Conservation (phyloP, 106 monocot genomes). For the Xerophyta viscosa region DNA sequence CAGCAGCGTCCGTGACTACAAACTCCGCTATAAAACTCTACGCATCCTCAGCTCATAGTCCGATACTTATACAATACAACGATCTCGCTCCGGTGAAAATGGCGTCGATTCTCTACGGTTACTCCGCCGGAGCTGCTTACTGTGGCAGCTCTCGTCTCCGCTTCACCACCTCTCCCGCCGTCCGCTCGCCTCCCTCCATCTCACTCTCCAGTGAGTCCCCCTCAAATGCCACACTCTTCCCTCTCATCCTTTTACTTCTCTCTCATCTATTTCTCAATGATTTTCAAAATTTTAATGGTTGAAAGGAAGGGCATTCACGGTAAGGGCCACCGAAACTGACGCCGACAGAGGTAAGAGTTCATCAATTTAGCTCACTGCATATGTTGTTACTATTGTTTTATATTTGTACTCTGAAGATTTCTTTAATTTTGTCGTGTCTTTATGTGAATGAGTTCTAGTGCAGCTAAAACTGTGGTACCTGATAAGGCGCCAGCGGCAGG, state of each 20-base stretch:
- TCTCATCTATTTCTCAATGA: not conserved
- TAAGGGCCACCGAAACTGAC: constrained; percentile 37
- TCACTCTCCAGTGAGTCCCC: constrained; percentile 16
- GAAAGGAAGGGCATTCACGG: constrained; percentile 22
- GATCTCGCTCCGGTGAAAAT: too few species aligned
- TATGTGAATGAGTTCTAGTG: not conserved
- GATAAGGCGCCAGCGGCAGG: constrained; percentile 37
- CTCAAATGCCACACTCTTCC: too few species aligned
- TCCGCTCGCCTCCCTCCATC: constrained; percentile 4
- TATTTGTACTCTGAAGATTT: not conserved
- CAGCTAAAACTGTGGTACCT: constrained; percentile 27
- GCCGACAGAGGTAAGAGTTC: constrained; percentile 45
- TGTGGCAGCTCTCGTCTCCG: not conserved
- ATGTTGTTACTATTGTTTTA: too few species aligned
- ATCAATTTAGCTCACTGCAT: too few species aligned
- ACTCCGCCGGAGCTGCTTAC: too few species aligned
- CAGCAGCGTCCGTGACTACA: too few species aligned
- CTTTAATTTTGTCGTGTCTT: not conserved
- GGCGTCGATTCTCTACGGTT: too few species aligned
- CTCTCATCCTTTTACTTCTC: not conserved
- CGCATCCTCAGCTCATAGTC: too few species aligned
- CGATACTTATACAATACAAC: too few species aligned
- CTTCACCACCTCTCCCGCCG: not conserved
- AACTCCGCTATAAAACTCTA: too few species aligned
- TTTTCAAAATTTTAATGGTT: not conserved